Evolutionary conservation across 768 basidiomycete species (phyloP).

Genomic region (Calvatia gigantea): DNA sequence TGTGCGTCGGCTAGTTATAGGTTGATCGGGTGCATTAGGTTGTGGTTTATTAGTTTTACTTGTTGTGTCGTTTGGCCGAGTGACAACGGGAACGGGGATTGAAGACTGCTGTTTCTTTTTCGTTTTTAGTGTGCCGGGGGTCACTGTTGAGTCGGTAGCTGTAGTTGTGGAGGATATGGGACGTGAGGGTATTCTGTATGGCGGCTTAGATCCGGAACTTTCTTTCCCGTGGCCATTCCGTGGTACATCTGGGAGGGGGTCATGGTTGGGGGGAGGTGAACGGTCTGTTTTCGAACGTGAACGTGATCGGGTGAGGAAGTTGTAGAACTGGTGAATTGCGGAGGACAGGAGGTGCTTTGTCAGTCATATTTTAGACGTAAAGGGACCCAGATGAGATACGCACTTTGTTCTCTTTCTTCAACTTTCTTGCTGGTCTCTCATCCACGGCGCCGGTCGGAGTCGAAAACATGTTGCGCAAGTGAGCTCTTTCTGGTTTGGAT

Average conservation of each 20-base stretch:
- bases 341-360: constrained; percentile 3
- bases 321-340: constrained; percentile 45
- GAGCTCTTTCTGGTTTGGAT: constrained; percentile 16
- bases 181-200: constrained; percentile 49
- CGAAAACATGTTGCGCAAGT: constrained; percentile 22
- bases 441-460: constrained; percentile 22
- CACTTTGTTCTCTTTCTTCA: constrained; percentile 46
- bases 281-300: constrained; percentile 41
- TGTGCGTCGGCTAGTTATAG: constrained; percentile 31
- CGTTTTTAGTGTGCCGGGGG: constrained; percentile 49
- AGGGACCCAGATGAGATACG: constrained; percentile 14
- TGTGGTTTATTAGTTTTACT: constrained; percentile 15
- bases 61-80: constrained; percentile 10
- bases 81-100: constrained; percentile 20
- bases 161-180: constrained; percentile 66
- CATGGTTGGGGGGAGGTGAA: constrained; percentile 12
- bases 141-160: constrained; percentile 58
- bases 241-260: constrained; percentile 21
- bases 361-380: neutral
- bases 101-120: constrained; percentile 24
- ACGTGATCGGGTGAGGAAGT: constrained; percentile 61
- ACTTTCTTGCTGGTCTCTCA: constrained; percentile 37
- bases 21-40: constrained; percentile 32
- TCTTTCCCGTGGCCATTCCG: neutral
- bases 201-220: constrained; percentile 37